Evolutionary conservation across 179 eudicot genomes (phyloP), one percentile per base, ranked within the genome.

Genomic region (Pouteria campechiana): DNA sequence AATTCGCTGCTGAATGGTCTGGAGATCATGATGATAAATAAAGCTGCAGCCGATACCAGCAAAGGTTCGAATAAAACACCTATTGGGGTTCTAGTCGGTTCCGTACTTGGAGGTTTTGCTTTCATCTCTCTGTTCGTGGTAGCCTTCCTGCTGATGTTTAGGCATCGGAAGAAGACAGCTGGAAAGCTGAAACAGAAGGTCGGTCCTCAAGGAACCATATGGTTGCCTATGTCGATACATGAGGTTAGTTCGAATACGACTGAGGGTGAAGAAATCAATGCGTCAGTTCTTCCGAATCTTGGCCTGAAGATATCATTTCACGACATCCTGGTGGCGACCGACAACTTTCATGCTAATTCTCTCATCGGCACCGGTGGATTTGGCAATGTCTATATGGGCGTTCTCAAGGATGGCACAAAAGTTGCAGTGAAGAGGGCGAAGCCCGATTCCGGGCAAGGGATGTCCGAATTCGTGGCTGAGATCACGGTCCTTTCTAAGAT

Each of bases 391-490:
- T 74, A 65, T 21, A 69, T 46, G 34, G 81, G 73, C 7, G 55
- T 62, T 11, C 37, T 74, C 39, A 59, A 54, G 27, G 70, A 67
- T 51, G 53, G 28, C 6, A 70, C 60, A 5, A 46, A 49, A 33
- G 68, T 70, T 7, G 81, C 81, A n/a, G 63, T 70, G 41, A 74
- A 74, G 57, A 52, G 81, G 44, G 76, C 76, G 0, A 49, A 44
- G 12, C 44, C 59, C 4, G 61, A 61, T 14, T 67, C 73, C 5
- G 59, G 51, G 15, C 81, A 74, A 32, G 81, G 81, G 29, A 33
- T 66, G 17, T 44, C 67, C 5, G 81, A 74, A 34, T 74, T 74
- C 17, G 45, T 48, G 13, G 59, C 73, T 7, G 81, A 74, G 51
- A 67, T 74, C 12, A 72, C 57, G 15, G 61, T 74, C 60, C 41